Base-by-base conservation (phyloP, 1,284 basidiomycete genomes). In the Leccinum subrobustum region DNA sequence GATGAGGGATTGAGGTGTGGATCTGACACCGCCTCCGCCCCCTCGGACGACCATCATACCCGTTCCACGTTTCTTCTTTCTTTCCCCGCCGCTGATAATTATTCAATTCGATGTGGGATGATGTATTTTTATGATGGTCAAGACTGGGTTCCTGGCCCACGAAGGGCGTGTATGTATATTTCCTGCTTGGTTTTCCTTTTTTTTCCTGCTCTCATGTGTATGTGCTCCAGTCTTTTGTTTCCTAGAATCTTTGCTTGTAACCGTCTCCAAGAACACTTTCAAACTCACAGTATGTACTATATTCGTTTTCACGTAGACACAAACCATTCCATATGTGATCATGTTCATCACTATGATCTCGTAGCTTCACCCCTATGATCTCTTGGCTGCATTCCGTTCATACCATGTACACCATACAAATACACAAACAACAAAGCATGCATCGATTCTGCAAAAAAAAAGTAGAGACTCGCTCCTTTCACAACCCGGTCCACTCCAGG, bases 401-500 rank as follows among this genome's bases (percentile, higher is more conserved):
- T 48, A 47, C 18, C 44, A 20, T 47, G 33, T 18, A 59, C 25
- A 29, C 31, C 18, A 12, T 60, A 59, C 60, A 59, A 63, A n/a
- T 53, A 53, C 18, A 47, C 18, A 47, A 12, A 7, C 5, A 47
- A 18, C 44, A 20, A 18, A 6, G 11, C 18, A 47, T 47, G 18
- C 18, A 47, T 47, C 6, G 44, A 47, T 14, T 47, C 11, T 20
- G 11, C 18, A 6, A 20, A 44, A 44, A 44, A 6, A 20, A 9
- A 39, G 18, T 3, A 47, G 11, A 20, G 18, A 11, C 44, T 20
- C 9, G 42, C 18, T 47, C 11, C 11, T 47, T 47, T 65, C 54
- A 83, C 63, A 85, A 63, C 3, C 84, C 83, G 16, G 64, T 76
- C 84, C 84, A 86, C 62, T 81, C 81, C 61, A 83, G 78, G 4